Evolutionary conservation across 2,329 filamentous ascomycete genomes (phyloP), one percentile per base, ranked within the genome.

Genomic region (Pseudocercospora pini-densiflorae): DNA sequence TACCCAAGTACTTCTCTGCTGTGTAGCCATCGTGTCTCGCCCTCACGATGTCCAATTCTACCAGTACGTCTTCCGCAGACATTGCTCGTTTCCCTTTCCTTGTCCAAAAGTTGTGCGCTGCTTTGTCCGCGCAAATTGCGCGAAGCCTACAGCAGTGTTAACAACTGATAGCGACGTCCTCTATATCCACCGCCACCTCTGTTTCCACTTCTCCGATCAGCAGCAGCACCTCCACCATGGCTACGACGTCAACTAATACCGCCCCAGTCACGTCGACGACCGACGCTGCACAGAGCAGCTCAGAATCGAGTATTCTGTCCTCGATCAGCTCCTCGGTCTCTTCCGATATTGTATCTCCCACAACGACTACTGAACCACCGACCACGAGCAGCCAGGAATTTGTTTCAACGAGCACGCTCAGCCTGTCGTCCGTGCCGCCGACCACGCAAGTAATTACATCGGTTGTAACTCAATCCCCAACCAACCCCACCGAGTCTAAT

Each of bases 371-470:
- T 43, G 43, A 61, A 10, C 33, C 61, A 16, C 57, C 66, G 40
- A 58, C 55, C 3, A 61, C 61, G 12, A 58, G 33, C 51, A 49
- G 40, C 54, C 33, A 45, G 12, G 36, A 51, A 21, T 23, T 59
- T 29, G 31, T 60, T 23, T 59, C 64, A 16, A 70, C 69, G 21
- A 62, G 63, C 7, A 68, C 68, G 10, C 33, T 69, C 23, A 66
- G 63, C 40, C 58, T 62, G 16, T 71, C 70, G 2, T 63, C 68
- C 33, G 55, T 64, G 21, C 67, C 70, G 33, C 59, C 69, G 27
- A 71, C 67, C 53, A 72, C 70, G 31, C 62, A 62, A 60, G 58
- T 68, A 21, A 27, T 67, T n/a, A 72, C 70, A 16, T 71, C 70
- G 12, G 60, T 72, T 31, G 61, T 71, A 9, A 70, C 67, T 24